Evolutionary conservation across 768 basidiomycete genomes (phyloP).

Genomic region (Cyathus striatus): DNA sequence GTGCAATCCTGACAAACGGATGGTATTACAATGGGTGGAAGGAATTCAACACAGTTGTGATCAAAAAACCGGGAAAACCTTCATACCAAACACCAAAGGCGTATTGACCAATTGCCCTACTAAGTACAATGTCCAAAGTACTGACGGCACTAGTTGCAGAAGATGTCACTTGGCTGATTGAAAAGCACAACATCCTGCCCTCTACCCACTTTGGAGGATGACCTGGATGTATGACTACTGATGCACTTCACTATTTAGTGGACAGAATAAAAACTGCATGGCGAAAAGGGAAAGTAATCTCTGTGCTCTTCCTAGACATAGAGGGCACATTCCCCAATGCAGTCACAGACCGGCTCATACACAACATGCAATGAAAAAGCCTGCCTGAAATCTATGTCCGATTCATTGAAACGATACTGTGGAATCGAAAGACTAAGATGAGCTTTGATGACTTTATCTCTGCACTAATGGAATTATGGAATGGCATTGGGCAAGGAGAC

Average conservation of each 20-base stretch:
- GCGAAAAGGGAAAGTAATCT: slow-evolving; percentile 2
- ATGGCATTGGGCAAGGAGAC: slow-evolving; percentile 9
- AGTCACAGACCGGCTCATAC: slow-evolving; percentile 5
- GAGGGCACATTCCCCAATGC: slow-evolving; percentile 6
- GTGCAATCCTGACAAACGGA: slow-evolving; percentile 16
- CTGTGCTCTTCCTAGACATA: slow-evolving; percentile 6
- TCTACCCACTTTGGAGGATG: neutral
- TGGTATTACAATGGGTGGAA: slow-evolving; percentile 11
- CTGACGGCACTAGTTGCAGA: neutral
- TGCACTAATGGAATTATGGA: neutral
- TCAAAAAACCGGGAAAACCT: slow-evolving; percentile 5
- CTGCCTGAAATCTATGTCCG: slow-evolving; percentile 2
- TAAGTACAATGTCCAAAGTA: slow-evolving; percentile 2
- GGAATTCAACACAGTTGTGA: neutral
- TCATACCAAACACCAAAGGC: slow-evolving; percentile 2
- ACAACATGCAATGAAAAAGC: slow-evolving; percentile 2
- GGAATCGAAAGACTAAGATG: neutral
- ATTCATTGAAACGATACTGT: neutral
- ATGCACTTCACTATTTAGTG: neutral
- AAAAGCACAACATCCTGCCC: neutral
- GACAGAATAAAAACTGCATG: neutral
- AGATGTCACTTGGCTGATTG: neutral
- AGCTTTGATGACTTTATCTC: slow-evolving; percentile 11
- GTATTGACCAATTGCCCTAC: slow-evolving; percentile 2
- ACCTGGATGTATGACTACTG: neutral